Conservation (phyloP, 2,329 filamentous ascomycete species). For the Fusarium sp. region DNA sequence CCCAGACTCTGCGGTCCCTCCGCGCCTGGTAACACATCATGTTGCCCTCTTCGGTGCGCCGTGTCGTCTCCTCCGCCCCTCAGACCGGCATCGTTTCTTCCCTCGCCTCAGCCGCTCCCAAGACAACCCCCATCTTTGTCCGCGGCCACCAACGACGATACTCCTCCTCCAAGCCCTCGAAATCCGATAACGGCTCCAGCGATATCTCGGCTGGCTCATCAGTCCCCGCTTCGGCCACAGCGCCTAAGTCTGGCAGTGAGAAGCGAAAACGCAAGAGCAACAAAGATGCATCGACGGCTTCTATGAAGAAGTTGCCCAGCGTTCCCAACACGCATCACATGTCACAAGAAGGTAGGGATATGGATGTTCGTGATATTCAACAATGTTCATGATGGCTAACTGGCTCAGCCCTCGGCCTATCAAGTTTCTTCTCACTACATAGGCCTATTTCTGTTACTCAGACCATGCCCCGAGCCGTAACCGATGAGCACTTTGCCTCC, state of each 20-base stretch:
- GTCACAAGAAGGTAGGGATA: slow-evolving; percentile 72
- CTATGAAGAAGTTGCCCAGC: slow-evolving; percentile 74
- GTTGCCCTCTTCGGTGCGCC: slow-evolving; percentile 71
- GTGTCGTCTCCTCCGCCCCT: slow-evolving; percentile 65
- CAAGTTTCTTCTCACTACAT: slow-evolving; percentile 96
- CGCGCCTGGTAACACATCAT: slow-evolving; percentile 57
- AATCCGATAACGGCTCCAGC: slow-evolving; percentile 70
- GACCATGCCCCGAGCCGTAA: slow-evolving; percentile 81
- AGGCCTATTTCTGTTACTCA: slow-evolving; percentile 91
- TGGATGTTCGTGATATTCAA: background rate
- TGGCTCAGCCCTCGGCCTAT: slow-evolving; percentile 83
- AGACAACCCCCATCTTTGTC: slow-evolving; percentile 57
- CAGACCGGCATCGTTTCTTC: slow-evolving; percentile 61
- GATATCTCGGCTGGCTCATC: slow-evolving; percentile 65
- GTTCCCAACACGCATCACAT: slow-evolving; percentile 84
- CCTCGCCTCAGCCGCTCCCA: slow-evolving; percentile 60
- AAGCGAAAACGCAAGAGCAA: slow-evolving; percentile 72
- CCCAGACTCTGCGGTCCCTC: slow-evolving; percentile 34
- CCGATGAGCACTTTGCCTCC: slow-evolving; percentile 82
- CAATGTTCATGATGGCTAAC: slow-evolving; percentile 12
- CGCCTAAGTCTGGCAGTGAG: slow-evolving; percentile 62
- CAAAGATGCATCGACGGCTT: slow-evolving; percentile 66
- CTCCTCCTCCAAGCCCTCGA: slow-evolving; percentile 75
- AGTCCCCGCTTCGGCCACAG: slow-evolving; percentile 64
- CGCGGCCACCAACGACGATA: slow-evolving; percentile 68